Conservation (phyloP, 2,329 filamentous ascomycete genomes). For the Teratosphaeria gauchensis region DNA sequence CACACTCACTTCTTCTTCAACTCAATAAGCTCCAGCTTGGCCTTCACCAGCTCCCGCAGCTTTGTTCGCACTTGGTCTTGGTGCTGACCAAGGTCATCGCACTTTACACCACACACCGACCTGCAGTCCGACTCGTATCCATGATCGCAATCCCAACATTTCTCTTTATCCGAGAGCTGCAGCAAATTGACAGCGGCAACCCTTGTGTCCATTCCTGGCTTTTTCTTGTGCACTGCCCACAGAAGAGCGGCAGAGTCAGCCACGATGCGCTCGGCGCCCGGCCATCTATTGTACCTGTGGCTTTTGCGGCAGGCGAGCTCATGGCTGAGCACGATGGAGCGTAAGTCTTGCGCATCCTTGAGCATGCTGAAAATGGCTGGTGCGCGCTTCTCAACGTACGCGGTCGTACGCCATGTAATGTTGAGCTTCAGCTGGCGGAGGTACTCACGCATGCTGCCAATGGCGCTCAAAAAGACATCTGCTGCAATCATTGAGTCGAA, state of each 20-base stretch:
- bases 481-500: background rate
- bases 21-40: no score
- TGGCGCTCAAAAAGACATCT: background rate
- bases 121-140: background rate
- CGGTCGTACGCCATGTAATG: background rate
- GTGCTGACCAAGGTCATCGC: background rate
- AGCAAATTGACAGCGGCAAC: background rate
- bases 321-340: background rate
- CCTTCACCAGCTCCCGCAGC: background rate
- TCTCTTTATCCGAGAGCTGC: background rate
- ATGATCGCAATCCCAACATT: background rate
- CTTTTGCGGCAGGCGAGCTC: background rate
- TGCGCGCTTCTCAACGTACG: background rate
- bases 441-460: conserved; percentile 4
- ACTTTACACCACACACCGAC: background rate
- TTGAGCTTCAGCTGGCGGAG: conserved; percentile 1
- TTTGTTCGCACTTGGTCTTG: background rate
- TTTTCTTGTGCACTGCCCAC: background rate
- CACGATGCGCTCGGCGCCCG: background rate
- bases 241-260: background rate
- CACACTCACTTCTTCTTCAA: no score
- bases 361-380: background rate
- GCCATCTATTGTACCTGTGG: background rate
- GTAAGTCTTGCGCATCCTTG: background rate
- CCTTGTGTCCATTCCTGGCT: background rate